phyloP scores from a whole-genome alignment of 2,329 filamentous ascomycete genomes.

The Thelonectria olida region DNA sequence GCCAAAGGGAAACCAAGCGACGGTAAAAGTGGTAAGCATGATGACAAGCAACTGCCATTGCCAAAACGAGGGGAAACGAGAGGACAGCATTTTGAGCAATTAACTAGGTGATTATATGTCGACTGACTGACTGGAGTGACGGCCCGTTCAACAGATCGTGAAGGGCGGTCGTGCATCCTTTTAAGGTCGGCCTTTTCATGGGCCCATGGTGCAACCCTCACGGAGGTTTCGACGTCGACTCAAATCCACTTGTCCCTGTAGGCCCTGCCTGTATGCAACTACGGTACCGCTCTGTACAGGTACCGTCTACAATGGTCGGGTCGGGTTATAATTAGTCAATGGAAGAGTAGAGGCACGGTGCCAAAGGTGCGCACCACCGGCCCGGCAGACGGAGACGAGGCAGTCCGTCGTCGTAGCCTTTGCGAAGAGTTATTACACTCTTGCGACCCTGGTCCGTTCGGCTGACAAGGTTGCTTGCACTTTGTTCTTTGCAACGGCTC shows the following conservation, averaged over 20 bases:
- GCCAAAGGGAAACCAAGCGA: conserved; percentile 33
- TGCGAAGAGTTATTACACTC: conserved; percentile 11
- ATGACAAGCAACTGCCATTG: not conserved
- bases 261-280: conserved; percentile 2
- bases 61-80: too few species aligned
- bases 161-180: conserved; percentile 28
- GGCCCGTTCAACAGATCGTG: conserved; percentile 22
- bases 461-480: conserved; percentile 43
- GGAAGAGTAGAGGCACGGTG: conserved; percentile 31
- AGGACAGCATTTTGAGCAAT: too few species aligned
- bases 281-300: not conserved
- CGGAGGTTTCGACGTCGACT: conserved; percentile 10
- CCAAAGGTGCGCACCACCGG: conserved; percentile 31
- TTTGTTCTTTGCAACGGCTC: conserved; percentile 19
- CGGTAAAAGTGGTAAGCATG: conserved; percentile 12
- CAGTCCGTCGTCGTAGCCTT: conserved; percentile 27
- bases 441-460: conserved; percentile 38
- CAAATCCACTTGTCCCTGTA: conserved; percentile 17
- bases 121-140: conserved; percentile 26
- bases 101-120: too few species aligned
- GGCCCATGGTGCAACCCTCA: conserved; percentile 19
- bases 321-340: conserved; percentile 40
- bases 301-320: conserved; percentile 31
- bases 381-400: conserved; percentile 31
- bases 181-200: conserved; percentile 39